These are phyloP conservation scores for Neonectria magnoliae DNA, from an alignment of 2,329 filamentous ascomycete species.

Conservation along the genomic window DNA sequence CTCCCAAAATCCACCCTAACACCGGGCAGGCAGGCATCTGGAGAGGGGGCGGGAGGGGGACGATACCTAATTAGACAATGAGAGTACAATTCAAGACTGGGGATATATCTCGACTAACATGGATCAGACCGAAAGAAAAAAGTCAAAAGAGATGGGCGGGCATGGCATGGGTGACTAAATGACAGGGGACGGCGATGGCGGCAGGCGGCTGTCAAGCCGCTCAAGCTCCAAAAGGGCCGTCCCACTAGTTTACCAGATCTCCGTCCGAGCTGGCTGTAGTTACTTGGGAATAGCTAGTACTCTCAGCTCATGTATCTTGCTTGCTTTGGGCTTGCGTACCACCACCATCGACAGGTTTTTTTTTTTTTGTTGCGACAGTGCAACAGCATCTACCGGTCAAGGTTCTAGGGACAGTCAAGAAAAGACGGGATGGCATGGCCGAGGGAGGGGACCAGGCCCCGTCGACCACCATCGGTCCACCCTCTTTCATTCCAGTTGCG, in stretches of 20 bases:
- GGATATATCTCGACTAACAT: neutral
- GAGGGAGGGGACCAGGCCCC: conserved; percentile 28
- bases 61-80: neutral
- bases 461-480: conserved; percentile 34
- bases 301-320: neutral
- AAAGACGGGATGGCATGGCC: neutral
- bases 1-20: neutral
- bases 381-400: conserved; percentile 20
- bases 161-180: conserved; percentile 23
- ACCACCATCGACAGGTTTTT: too few relatives aligned
- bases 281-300: too few relatives aligned
- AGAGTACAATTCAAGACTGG: neutral
- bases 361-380: neutral
- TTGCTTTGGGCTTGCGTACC: neutral
- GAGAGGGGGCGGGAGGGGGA: too few relatives aligned
- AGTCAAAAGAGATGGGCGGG: conserved; percentile 32
- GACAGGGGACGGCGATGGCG: conserved; percentile 36
- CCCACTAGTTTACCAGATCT: conserved; percentile 42
- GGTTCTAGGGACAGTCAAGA: conserved; percentile 12
- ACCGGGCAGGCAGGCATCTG: neutral
- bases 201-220: conserved; percentile 37
- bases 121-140: conserved; percentile 9
- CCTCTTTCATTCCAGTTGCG: conserved; percentile 42
- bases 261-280: neutral
- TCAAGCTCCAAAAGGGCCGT: conserved; percentile 44